phyloP scores from a whole-genome alignment of 345 rosid genomes.

The rapeseed (Brassica napus) region DNA sequence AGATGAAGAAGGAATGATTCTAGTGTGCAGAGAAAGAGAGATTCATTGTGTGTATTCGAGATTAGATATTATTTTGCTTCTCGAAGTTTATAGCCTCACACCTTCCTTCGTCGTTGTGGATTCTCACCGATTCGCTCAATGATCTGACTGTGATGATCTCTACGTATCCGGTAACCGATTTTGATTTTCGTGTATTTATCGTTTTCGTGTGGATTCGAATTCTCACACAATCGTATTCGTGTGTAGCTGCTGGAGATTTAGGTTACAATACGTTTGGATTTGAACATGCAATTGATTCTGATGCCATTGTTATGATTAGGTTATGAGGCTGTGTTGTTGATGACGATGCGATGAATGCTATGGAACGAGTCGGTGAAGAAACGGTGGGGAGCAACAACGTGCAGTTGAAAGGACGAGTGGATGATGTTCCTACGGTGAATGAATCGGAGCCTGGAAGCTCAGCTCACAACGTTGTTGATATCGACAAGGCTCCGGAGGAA shows the following conservation, averaged over 20 bases:
- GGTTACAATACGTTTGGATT: background rate
- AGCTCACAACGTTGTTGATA: slow-evolving; percentile 20
- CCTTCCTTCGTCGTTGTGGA: slow-evolving; percentile 9
- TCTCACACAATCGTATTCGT: background rate
- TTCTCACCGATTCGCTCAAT: slow-evolving; percentile 23
- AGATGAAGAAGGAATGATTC: slow-evolving; percentile 32
- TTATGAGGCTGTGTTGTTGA: background rate
- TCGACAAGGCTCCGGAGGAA: slow-evolving; percentile 35
- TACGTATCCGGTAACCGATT: slow-evolving; percentile 26
- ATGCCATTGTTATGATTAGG: slow-evolving; percentile 32
- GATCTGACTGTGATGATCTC: slow-evolving; percentile 34
- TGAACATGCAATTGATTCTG: background rate
- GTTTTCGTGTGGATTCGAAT: no score
- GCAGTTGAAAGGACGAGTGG: slow-evolving; percentile 37
- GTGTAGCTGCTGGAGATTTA: slow-evolving; percentile 9
- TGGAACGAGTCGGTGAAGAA: slow-evolving; percentile 54
- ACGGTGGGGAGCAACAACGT: slow-evolving; percentile 38
- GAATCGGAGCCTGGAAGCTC: slow-evolving; percentile 32
- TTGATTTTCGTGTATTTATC: background rate
- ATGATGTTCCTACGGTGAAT: slow-evolving; percentile 31
- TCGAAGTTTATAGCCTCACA: slow-evolving; percentile 34
- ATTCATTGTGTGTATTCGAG: background rate
- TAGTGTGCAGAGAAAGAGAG: background rate
- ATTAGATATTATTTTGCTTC: slow-evolving; percentile 33
- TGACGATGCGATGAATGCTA: slow-evolving; percentile 22